These are phyloP conservation scores for Wallacemonas rigidus DNA, from an alignment of 208 protist species.

Conservation along the genomic window DNA sequence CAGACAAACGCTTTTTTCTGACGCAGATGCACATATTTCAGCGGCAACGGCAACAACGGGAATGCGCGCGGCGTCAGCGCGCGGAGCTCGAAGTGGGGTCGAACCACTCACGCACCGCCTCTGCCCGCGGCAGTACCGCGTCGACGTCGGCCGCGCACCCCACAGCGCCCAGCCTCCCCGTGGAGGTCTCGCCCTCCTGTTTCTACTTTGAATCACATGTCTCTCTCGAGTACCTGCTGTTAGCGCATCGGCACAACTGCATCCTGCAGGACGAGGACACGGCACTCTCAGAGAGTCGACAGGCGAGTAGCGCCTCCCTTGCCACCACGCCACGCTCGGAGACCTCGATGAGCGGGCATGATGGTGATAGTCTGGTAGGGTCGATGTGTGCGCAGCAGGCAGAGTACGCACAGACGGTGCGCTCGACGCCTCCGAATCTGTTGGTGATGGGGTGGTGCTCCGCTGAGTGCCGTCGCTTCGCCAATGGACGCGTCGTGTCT, in stretches of 20 bases:
- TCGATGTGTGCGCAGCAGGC: too few species aligned
- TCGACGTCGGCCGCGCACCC: neutral
- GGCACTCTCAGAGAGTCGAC: neutral
- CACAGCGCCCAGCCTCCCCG: neutral
- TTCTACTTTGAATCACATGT: conserved; percentile 82
- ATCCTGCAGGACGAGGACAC: neutral
- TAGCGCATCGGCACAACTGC: neutral
- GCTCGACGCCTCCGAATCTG: neutral
- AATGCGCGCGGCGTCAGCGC: neutral
- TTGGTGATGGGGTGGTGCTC: conserved; percentile 47
- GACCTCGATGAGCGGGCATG: neutral
- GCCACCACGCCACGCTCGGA: conserved; percentile 2
- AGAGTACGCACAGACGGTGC: neutral
- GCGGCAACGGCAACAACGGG: conserved; percentile 6
- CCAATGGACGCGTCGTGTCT: conserved; percentile 1
- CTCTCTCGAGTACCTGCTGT: conserved; percentile 57
- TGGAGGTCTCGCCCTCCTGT: neutral
- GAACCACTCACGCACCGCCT: neutral
- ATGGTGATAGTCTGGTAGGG: too few species aligned
- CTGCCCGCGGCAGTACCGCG: neutral
- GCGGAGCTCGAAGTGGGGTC: conserved; percentile 2
- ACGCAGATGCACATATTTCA: conserved; percentile 1
- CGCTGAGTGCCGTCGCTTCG: neutral
- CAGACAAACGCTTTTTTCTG: conserved; percentile 8
- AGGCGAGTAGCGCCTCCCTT: neutral